Evolutionary conservation across 2,329 filamentous ascomycete species (phyloP).

Genomic region (Fusarium chaquense): DNA sequence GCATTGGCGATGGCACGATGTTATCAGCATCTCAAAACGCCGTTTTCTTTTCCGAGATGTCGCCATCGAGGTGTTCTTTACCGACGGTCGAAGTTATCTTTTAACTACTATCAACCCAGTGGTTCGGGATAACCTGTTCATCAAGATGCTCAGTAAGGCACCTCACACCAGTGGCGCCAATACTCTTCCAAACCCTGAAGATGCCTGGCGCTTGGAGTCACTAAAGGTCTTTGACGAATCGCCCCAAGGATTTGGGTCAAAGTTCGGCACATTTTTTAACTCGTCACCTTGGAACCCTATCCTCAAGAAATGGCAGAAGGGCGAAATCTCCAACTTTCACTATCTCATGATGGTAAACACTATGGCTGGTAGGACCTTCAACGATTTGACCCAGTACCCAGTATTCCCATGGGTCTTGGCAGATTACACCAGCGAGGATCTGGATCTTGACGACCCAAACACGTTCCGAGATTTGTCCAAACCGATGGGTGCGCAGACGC

Average conservation of each 20-base stretch:
- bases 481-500: conserved; percentile 93
- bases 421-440: conserved; percentile 93
- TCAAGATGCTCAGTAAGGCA: conserved; percentile 80
- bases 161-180: conserved; percentile 81
- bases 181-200: conserved; percentile 80
- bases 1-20: conserved; percentile 93
- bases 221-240: conserved; percentile 74
- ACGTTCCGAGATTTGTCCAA: conserved; percentile 93
- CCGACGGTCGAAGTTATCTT: conserved; percentile 94
- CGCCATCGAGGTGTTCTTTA: conserved; percentile 96
- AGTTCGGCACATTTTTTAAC: conserved; percentile 93
- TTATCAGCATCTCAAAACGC: conserved; percentile 95
- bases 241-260: conserved; percentile 78
- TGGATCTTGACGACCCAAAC: conserved; percentile 85
- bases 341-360: conserved; percentile 99
- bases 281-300: conserved; percentile 83
- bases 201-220: conserved; percentile 91
- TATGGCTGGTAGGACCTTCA: conserved; percentile 96
- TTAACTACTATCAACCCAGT: conserved; percentile 82
- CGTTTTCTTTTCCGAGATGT: conserved; percentile 96
- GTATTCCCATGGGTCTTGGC: conserved; percentile 98
- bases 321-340: conserved; percentile 98
- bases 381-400: conserved; percentile 97
- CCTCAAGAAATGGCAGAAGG: conserved; percentile 89
- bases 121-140: conserved; percentile 83